phyloP scores from a whole-genome alignment of 2,329 filamentous ascomycete species.

The Teratosphaeria nubilosa region DNA sequence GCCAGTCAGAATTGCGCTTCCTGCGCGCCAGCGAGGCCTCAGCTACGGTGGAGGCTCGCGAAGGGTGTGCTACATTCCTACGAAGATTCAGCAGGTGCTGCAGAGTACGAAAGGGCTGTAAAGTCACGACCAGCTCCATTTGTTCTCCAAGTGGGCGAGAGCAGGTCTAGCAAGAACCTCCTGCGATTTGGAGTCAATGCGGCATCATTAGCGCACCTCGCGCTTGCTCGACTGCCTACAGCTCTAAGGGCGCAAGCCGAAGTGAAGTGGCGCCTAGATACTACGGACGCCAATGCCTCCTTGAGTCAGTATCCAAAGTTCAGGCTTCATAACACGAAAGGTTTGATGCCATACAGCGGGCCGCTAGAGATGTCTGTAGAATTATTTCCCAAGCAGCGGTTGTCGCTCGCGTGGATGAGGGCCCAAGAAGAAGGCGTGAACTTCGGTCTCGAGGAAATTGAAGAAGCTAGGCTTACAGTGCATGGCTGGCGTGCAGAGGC shows the following conservation, averaged over 20 bases:
- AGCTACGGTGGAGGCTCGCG: conserved; percentile 28
- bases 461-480: conserved; percentile 41
- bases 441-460: conserved; percentile 46
- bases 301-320: conserved; percentile 12
- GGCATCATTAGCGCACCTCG: conserved; percentile 21
- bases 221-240: conserved; percentile 10
- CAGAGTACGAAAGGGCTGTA: conserved; percentile 40
- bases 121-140: conserved; percentile 37
- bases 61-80: conserved; percentile 30
- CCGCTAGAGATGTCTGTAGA: conserved; percentile 22
- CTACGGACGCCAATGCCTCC: neutral
- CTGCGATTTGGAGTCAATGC: conserved; percentile 21
- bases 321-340: conserved; percentile 4
- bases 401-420: conserved; percentile 51
- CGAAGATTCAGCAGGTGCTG: conserved; percentile 43
- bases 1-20: conserved; percentile 3
- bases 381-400: conserved; percentile 44
- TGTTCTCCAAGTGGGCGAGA: conserved; percentile 4
- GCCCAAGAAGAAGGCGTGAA: conserved; percentile 38
- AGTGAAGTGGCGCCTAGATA: conserved; percentile 18
- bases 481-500: conserved; percentile 48
- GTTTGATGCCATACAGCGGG: conserved; percentile 1
- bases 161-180: neutral
- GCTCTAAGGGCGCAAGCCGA: neutral
- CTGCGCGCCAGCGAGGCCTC: conserved; percentile 32